phyloP scores from a whole-genome alignment of 1,139 yeast species.

The Pichia sp. region DNA sequence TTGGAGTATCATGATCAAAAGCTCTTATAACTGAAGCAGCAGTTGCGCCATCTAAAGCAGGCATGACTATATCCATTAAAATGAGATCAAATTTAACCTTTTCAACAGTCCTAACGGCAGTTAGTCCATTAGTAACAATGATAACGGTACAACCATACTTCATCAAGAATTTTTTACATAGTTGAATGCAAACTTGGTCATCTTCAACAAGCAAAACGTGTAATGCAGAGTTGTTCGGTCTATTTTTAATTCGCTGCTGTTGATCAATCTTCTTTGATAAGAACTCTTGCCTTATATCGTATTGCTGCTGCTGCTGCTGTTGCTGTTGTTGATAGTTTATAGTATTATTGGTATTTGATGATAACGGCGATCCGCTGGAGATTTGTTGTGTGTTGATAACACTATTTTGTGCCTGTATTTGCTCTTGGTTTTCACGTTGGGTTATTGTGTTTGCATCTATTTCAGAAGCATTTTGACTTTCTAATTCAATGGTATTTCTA shows the following conservation, averaged over 20 bases:
- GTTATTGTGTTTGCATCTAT: too few species aligned
- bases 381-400: too few species aligned
- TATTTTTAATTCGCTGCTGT: constrained; percentile 16
- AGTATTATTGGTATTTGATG: not conserved
- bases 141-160: constrained; percentile 92
- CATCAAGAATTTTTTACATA: constrained; percentile 69
- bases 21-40: constrained; percentile 83
- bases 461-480: too few species aligned
- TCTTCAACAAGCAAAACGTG: constrained; percentile 82
- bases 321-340: not conserved
- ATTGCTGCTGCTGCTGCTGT: not conserved
- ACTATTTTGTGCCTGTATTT: too few species aligned
- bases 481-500: too few species aligned
- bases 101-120: constrained; percentile 79
- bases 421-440: too few species aligned
- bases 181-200: constrained; percentile 74
- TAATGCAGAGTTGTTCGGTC: constrained; percentile 36
- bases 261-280: not conserved
- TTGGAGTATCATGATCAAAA: constrained; percentile 78
- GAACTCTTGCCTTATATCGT: too few species aligned
- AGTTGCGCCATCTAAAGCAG: constrained; percentile 88
- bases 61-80: constrained; percentile 92
- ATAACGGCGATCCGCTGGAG: too few species aligned
- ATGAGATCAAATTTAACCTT: constrained; percentile 73
- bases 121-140: constrained; percentile 85